A percentile compares a stretch with the other conserved stretches of the same genome.
Evolutionary conservation across 2,329 filamentous ascomycete genomes (phyloP).

Genomic region (Claviceps paspali): DNA sequence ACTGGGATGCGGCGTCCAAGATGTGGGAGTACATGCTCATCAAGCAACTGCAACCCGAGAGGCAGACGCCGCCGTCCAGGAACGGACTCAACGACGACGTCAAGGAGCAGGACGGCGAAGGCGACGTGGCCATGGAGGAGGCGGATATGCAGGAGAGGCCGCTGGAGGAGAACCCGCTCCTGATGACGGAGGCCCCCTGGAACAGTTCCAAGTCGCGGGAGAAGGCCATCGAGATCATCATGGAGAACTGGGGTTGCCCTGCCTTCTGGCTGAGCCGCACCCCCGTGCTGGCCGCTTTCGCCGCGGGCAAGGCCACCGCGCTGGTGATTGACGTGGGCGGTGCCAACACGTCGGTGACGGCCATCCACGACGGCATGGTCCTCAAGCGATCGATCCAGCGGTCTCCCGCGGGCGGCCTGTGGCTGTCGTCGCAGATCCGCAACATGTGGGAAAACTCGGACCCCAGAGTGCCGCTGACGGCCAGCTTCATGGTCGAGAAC

Average conservation of each 20-base stretch:
- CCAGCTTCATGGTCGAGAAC: slow-evolving; percentile 74
- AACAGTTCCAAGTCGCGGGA: slow-evolving; percentile 77
- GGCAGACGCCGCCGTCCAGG: slow-evolving; percentile 51
- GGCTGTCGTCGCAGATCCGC: slow-evolving; percentile 78
- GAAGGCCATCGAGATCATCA: slow-evolving; percentile 88
- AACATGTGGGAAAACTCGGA: slow-evolving; percentile 58
- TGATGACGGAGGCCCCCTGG: slow-evolving; percentile 92
- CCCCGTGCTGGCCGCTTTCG: slow-evolving; percentile 81
- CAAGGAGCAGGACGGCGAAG: slow-evolving; percentile 44
- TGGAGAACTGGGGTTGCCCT: slow-evolving; percentile 92
- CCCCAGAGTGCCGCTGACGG: slow-evolving; percentile 57
- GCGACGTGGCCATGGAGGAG: slow-evolving; percentile 44
- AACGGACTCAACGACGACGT: slow-evolving; percentile 65
- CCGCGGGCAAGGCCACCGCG: slow-evolving; percentile 81
- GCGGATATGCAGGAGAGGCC: slow-evolving; percentile 51
- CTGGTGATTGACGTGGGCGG: slow-evolving; percentile 87
- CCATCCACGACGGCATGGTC: slow-evolving; percentile 87
- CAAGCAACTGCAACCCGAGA: slow-evolving; percentile 67
- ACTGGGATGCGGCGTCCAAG: slow-evolving; percentile 84
- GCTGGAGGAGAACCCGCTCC: slow-evolving; percentile 73
- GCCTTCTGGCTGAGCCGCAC: slow-evolving; percentile 88
- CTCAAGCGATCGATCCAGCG: slow-evolving; percentile 79
- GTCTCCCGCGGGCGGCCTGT: slow-evolving; percentile 75
- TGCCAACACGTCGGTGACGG: slow-evolving; percentile 74
- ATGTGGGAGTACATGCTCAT: slow-evolving; percentile 91